Evolutionary conservation across 306 rosid genomes (phyloP), one percentile per base, ranked within the genome.

Genomic region (Malus domestica): DNA sequence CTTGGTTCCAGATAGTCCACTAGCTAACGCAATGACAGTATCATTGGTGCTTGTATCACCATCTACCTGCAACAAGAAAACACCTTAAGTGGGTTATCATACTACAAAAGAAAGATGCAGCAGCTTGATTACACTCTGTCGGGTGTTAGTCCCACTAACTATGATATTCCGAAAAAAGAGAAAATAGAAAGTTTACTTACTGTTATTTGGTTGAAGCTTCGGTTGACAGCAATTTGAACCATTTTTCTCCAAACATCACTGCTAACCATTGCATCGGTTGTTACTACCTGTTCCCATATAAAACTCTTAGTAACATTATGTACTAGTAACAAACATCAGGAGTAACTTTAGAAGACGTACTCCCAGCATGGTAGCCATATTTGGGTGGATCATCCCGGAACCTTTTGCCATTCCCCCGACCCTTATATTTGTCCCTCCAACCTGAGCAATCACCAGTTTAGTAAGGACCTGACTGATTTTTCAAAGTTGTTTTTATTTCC

Each of bases 321-420:
- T 44, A 45, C 30, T 61, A 1, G 14, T 11, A 40, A 45, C 23
- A 64, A 19, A 27, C 10, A 33, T 30, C 8, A 60, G 66, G 42
- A 78, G 68, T 77, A 68, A 67, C 79, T 68, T 18, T 20, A 69
- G 68, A 78, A 76, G 71, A 83, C 77, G 64, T 88, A 92, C 98
- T 68, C 97, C 98, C 35, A 95, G 97, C 97, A 95, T 78, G 80
- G 97, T 92, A 80, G 97, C 98, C 98, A 95, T 95, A 83, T 92
- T 90, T 78, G 97, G 99, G 81, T 95, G 99, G 85, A 95, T 95
- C 99, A 95, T 95, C 76, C 99, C 99, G 27, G 97, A 95, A 75
- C 99, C 99, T 80, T 95, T 92, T 52, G 99, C 93, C 97, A 95
- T 95, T 73, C 97, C 99, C 74, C 97, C 99, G 73, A 95, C 66